Percentiles rank a stretch among this genome's conserved stretches.
Evolutionary conservation across 768 basidiomycete genomes (phyloP).

Genomic region (Lepiota brunneoincarnata): DNA sequence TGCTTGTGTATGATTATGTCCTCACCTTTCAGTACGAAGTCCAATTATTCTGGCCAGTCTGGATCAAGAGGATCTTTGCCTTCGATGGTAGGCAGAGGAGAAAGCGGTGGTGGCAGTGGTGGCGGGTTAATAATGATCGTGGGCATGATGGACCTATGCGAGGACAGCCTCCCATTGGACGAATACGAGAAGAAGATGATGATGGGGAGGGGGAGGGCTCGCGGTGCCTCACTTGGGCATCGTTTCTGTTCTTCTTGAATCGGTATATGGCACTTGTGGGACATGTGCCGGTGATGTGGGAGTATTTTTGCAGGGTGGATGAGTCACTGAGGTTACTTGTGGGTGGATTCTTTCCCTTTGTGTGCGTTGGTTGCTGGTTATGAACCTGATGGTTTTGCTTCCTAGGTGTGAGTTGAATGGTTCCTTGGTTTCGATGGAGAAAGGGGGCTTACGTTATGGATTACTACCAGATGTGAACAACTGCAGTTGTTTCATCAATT

Average conservation of each 20-base stretch:
- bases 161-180: too few relatives aligned
- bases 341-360: not conserved
- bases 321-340: slow-evolving; percentile 22
- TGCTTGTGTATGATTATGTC: slow-evolving; percentile 7
- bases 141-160: too few relatives aligned
- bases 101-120: too few relatives aligned
- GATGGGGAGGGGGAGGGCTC: not conserved
- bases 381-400: too few relatives aligned
- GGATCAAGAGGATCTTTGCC: not conserved
- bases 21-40: slow-evolving; percentile 6
- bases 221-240: slow-evolving; percentile 27
- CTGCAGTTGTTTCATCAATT: slow-evolving; percentile 28
- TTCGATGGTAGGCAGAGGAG: not conserved
- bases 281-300: slow-evolving; percentile 33
- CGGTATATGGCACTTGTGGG: slow-evolving; percentile 39
- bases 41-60: slow-evolving; percentile 2
- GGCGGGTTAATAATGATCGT: too few relatives aligned
- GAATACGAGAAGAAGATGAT: too few relatives aligned
- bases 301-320: slow-evolving; percentile 29
- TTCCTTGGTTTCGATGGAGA: not conserved
- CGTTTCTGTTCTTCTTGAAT: slow-evolving; percentile 39
- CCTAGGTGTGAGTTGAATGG: not conserved
- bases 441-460: not conserved
- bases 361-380: not conserved
- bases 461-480: slow-evolving; percentile 20